Percentiles rank a stretch among this genome's conserved stretches.
phyloP scores from a whole-genome alignment of 257 asterid genomes.

The Penstemon davidsonii region DNA sequence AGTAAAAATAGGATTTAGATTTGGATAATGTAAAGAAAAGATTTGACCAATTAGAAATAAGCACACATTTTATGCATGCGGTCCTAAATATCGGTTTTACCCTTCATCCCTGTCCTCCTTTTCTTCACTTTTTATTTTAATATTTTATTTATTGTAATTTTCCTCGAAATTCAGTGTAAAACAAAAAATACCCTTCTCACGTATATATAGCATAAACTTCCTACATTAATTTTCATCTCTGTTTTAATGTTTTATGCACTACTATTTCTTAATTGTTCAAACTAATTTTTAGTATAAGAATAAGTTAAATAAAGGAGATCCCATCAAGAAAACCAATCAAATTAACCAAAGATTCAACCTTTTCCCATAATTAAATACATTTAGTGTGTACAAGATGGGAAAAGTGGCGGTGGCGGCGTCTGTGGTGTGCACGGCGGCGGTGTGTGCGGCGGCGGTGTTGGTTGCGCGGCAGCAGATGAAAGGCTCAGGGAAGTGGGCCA shows the following conservation, averaged over 20 bases:
- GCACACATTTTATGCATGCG: neutral
- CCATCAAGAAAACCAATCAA: slow-evolving; percentile 26
- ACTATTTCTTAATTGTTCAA: slow-evolving; percentile 1
- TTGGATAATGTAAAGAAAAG: neutral
- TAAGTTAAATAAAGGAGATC: slow-evolving; percentile 10
- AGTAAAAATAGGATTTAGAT: neutral
- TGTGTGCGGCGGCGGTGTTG: slow-evolving; percentile 55
- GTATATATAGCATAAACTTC: neutral
- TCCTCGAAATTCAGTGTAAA: too few relatives aligned
- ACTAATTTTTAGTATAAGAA: neutral
- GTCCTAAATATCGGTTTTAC: slow-evolving; percentile 26
- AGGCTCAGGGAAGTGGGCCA: slow-evolving; percentile 59
- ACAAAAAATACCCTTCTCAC: neutral
- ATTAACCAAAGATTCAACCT: slow-evolving; percentile 26
- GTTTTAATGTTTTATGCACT: too few relatives aligned
- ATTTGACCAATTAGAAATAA: neutral
- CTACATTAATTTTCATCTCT: neutral
- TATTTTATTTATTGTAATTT: neutral
- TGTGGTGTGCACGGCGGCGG: slow-evolving; percentile 69
- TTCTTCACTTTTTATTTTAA: neutral
- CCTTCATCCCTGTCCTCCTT: slow-evolving; percentile 24
- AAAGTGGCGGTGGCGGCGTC: slow-evolving; percentile 46
- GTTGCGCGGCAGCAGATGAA: slow-evolving; percentile 51
- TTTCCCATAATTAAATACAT: neutral
- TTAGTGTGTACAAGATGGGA: slow-evolving; percentile 41